Percentiles rank a stretch among this genome's conserved stretches.
Conservation (phyloP, 2,329 filamentous ascomycete species). For the Kalmusia sp. region DNA sequence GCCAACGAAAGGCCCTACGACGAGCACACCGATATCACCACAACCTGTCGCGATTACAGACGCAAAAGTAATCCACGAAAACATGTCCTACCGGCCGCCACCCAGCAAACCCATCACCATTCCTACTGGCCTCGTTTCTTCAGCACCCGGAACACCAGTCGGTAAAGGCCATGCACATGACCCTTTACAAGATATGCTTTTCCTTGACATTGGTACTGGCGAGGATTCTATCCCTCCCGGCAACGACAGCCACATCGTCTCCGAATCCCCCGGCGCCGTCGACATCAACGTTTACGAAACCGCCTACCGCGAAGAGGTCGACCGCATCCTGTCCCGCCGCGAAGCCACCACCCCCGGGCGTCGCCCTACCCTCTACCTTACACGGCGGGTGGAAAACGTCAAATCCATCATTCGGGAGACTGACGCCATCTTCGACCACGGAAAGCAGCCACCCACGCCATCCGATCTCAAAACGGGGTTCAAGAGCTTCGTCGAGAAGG, state of each 20-base stretch:
- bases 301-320: constrained; percentile 83
- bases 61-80: constrained; percentile 38
- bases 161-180: constrained; percentile 68
- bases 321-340: constrained; percentile 67
- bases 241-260: constrained; percentile 62
- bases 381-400: constrained; percentile 55
- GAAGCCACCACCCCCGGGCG: constrained; percentile 37
- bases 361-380: constrained; percentile 64
- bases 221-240: constrained; percentile 49
- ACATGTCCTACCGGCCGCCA: constrained; percentile 39
- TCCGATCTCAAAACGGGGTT: constrained; percentile 40
- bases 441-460: constrained; percentile 27
- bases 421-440: constrained; percentile 41
- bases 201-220: constrained; percentile 79
- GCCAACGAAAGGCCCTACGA: constrained; percentile 13
- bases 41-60: constrained; percentile 23
- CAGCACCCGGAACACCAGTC: constrained; percentile 37
- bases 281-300: constrained; percentile 89
- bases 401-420: constrained; percentile 45
- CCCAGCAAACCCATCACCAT: constrained; percentile 29
- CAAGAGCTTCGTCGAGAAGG: constrained; percentile 45
- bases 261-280: constrained; percentile 83
- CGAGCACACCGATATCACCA: constrained; percentile 28
- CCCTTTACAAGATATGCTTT: constrained; percentile 68
- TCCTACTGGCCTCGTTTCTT: constrained; percentile 19